These are phyloP conservation scores for Calonectria multiphialidica DNA, from an alignment of 2,329 filamentous ascomycete species.

Conservation along the genomic window DNA sequence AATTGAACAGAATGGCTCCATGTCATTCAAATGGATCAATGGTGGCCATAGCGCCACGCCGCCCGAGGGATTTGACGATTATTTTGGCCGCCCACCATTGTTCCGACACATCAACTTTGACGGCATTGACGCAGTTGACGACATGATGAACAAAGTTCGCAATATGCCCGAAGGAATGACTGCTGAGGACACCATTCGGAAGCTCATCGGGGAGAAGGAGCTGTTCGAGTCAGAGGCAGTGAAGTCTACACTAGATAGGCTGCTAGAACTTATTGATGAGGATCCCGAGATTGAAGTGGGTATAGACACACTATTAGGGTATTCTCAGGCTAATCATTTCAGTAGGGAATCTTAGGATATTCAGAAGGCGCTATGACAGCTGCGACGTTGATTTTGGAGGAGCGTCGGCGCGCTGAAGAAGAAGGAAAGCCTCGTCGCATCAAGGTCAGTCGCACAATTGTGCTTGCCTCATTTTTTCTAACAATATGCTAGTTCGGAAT, in stretches of 20 bases:
- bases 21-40: slow-evolving; percentile 62
- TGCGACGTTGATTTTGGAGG: slow-evolving; percentile 64
- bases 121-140: slow-evolving; percentile 55
- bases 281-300: slow-evolving; percentile 48
- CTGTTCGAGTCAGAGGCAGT: slow-evolving; percentile 31
- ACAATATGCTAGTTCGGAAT: slow-evolving; percentile 59
- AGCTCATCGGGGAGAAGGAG: slow-evolving; percentile 54
- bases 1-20: slow-evolving; percentile 28
- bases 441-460: slow-evolving; percentile 44
- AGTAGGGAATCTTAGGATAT: slow-evolving; percentile 67
- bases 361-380: slow-evolving; percentile 71
- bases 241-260: slow-evolving; percentile 29
- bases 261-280: slow-evolving; percentile 60
- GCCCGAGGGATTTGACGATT: slow-evolving; percentile 67
- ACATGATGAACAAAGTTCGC: slow-evolving; percentile 63
- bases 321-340: not conserved
- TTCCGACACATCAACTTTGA: slow-evolving; percentile 67
- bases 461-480: slow-evolving; percentile 34
- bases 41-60: slow-evolving; percentile 63
- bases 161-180: slow-evolving; percentile 65
- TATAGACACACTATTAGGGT: not conserved
- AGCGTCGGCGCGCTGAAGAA: slow-evolving; percentile 53
- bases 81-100: slow-evolving; percentile 67
- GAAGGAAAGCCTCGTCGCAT: slow-evolving; percentile 49
- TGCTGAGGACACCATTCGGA: slow-evolving; percentile 68